Evolutionary conservation across 148 eudicot species (phyloP).

Genomic region (Camellia lanceoleosa): DNA sequence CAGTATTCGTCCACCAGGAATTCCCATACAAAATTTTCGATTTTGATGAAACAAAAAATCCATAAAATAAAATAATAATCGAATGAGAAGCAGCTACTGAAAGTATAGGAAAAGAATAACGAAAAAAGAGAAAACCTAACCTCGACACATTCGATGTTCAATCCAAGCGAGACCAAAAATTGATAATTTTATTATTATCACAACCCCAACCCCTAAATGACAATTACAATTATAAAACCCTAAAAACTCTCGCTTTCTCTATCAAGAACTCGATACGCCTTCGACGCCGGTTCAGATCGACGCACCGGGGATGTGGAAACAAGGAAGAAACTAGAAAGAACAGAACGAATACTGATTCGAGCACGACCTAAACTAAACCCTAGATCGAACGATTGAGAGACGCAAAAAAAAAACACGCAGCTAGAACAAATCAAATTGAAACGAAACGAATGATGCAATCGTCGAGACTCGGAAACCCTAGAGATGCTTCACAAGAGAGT

Average conservation of each 20-base stretch:
- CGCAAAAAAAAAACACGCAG: neutral
- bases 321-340: neutral
- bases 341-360: neutral
- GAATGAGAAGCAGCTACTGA: neutral
- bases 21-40: neutral
- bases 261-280: neutral
- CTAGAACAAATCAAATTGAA: neutral
- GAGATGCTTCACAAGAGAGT: slow-evolving; percentile 10
- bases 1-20: neutral
- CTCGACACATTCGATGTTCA: slow-evolving; percentile 1
- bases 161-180: neutral
- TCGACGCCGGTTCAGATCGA: neutral
- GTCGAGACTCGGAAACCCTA: slow-evolving; percentile 16
- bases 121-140: neutral
- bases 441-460: neutral
- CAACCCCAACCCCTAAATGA: neutral
- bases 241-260: neutral
- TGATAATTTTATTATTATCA: neutral
- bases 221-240: slow-evolving; percentile 1
- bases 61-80: neutral
- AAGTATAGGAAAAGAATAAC: neutral
- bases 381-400: slow-evolving; percentile 12
- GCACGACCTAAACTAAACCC: slow-evolving; percentile 8
- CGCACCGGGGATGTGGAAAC: neutral
- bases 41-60: neutral